phyloP scores from a whole-genome alignment of 2,329 filamentous ascomycete species.

The Pseudopyricularia cyperi region DNA sequence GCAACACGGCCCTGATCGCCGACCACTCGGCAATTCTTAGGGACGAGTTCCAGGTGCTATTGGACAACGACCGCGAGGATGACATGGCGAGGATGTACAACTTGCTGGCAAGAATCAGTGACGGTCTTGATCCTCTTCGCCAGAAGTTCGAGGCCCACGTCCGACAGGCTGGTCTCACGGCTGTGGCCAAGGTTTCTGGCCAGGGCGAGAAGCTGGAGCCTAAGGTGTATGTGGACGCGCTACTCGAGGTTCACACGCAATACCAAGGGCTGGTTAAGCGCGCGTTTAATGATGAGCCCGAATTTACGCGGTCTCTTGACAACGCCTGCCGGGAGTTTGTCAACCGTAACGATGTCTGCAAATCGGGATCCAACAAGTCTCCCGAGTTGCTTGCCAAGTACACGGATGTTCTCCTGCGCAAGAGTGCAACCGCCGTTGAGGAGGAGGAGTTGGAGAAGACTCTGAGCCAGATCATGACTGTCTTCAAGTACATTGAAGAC shows the following conservation, averaged over 20 bases:
- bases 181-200: conserved; percentile 82
- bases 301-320: conserved; percentile 90
- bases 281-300: conserved; percentile 88
- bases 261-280: conserved; percentile 85
- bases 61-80: conserved; percentile 89
- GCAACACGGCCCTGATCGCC: conserved; percentile 78
- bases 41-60: conserved; percentile 87
- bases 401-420: conserved; percentile 82
- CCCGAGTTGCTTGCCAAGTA: conserved; percentile 94
- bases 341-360: conserved; percentile 94
- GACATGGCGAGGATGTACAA: conserved; percentile 97
- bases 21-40: conserved; percentile 76
- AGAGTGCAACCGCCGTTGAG: conserved; percentile 83
- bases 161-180: conserved; percentile 72
- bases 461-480: conserved; percentile 89
- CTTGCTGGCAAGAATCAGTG: conserved; percentile 75
- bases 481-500: conserved; percentile 99
- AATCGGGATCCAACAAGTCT: conserved; percentile 82
- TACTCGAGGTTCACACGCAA: conserved; percentile 87
- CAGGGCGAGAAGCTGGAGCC: conserved; percentile 76
- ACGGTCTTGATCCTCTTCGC: conserved; percentile 80
- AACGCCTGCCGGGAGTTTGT: conserved; percentile 98
- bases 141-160: conserved; percentile 87
- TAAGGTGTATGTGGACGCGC: conserved; percentile 89
- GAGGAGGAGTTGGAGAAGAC: conserved; percentile 87